Evolutionary conservation across 805 yeast species (phyloP), one percentile per base, ranked within the genome.

Genomic region (Wickerhamiella spandovensis): DNA sequence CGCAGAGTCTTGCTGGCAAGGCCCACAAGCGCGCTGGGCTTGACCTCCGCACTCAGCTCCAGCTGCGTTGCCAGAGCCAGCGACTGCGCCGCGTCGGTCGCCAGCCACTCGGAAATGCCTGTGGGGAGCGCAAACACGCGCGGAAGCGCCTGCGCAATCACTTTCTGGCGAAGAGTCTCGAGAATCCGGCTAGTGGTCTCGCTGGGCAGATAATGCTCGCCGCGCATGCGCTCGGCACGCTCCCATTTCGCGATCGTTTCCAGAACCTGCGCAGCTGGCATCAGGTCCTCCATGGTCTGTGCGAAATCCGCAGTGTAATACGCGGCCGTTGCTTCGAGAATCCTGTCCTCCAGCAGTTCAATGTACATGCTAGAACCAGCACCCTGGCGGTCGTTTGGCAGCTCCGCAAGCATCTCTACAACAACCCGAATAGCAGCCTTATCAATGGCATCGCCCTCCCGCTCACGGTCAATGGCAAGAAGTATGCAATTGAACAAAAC

Each of bases 91-190:
- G 49, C 24, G n/a, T 41, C 42, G 1, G 24, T 13, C 4, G 48
- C 51, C 9, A 57, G 45, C 62, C 61, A 58, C 1, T 25, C n/a
- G 1, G 47, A 22, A 3, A 56, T 50, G 7, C 60, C 58, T 3
- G 53, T 48, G 20, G 58, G 32, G 7, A 30, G 10, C 1, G 23
- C 17, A 25, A 57, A 48, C 1, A 51, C 45, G 3, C 42, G 42
- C 23, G 53, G 51, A 13, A 58, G 44, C 1, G 48, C 52, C 1
- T 32, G 46, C 3, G 51, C 51, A 1, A 58, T 15, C 1, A 55
- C 46, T 4, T 48, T 35, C 45, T 2, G 24, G 20, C 23, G 55
- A 52, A 1, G 56, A 18, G 12, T 46, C 18, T 12, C 37, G 23
- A 35, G 51, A 17, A 28, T 18, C 24, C 6, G 53, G 20, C 45